These are phyloP conservation scores for Acanthamoeba divionensis DNA, from an alignment of 208 protist species.

Conservation along the genomic window DNA sequence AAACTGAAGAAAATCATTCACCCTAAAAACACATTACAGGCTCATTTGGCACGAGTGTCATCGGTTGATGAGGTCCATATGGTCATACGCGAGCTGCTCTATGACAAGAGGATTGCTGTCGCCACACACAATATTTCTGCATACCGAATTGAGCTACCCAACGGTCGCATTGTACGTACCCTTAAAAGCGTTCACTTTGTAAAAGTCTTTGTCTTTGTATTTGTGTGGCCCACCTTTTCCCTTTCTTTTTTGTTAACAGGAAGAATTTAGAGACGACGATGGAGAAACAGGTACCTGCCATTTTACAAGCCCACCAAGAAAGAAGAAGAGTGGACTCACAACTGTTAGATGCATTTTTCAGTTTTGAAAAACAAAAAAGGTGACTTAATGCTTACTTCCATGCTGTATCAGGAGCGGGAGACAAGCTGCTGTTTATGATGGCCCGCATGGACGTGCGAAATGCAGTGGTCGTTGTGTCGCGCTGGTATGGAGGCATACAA, in stretches of 20 bases:
- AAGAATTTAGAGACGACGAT: conserved; percentile 91
- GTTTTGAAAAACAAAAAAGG: background rate
- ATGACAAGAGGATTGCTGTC: conserved; percentile 58
- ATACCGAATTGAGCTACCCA: conserved; percentile 82
- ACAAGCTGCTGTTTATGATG: conserved; percentile 60
- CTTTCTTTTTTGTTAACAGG: too few species aligned
- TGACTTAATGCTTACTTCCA: background rate
- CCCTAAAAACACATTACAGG: background rate
- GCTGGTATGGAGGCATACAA: conserved; percentile 94
- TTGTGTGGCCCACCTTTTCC: too few species aligned
- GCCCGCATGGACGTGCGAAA: conserved; percentile 55
- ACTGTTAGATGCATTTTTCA: conserved; percentile 50
- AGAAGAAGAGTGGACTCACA: conserved; percentile 82
- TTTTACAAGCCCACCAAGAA: conserved; percentile 86
- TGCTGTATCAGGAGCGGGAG: background rate
- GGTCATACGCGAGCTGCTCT: conserved; percentile 4
- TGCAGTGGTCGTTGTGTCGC: conserved; percentile 86
- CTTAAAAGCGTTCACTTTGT: too few species aligned
- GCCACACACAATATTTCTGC: conserved; percentile 87
- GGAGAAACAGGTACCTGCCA: conserved; percentile 89
- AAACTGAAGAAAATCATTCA: background rate
- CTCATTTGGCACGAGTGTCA: conserved; percentile 35
- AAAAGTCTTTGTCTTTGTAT: too few species aligned
- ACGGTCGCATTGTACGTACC: background rate
- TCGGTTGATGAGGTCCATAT: conserved; percentile 46